Conservation (phyloP, 495 filamentous ascomycete genomes). For the Aspergillus wentii region DNA sequence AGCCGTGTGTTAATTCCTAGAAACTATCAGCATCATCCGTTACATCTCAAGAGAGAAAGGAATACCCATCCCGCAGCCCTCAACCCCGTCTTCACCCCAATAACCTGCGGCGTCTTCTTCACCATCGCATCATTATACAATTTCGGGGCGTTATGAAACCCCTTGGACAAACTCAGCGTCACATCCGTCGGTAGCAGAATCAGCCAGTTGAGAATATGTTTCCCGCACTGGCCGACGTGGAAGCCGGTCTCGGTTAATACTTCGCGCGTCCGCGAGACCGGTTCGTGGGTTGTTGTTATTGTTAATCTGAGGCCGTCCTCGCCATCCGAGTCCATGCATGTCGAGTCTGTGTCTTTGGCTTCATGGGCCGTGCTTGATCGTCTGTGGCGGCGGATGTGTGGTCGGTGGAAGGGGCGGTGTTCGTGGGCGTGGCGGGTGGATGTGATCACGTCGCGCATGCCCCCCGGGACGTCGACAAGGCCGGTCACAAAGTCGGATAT, state of each 20-base stretch:
- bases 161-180: constrained; percentile 69
- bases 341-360: too few species aligned
- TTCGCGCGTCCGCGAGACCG: background rate
- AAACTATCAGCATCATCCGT: background rate
- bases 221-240: constrained; percentile 33
- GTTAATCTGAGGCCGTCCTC: background rate
- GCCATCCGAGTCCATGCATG: too few species aligned
- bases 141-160: constrained; percentile 80
- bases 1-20: constrained; percentile 58
- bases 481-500: constrained; percentile 73
- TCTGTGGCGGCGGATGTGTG: too few species aligned
- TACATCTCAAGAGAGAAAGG: background rate
- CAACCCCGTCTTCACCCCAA: constrained; percentile 61
- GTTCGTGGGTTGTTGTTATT: constrained; percentile 5
- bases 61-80: constrained; percentile 54
- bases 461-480: constrained; percentile 73
- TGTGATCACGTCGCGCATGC: constrained; percentile 52
- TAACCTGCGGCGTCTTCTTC: constrained; percentile 63
- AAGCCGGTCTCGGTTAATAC: constrained; percentile 17
- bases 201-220: constrained; percentile 65
- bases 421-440: constrained; percentile 2
- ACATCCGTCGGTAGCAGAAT: constrained; percentile 77
- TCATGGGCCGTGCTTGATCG: too few species aligned
- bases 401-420: background rate
- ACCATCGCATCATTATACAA: constrained; percentile 76